A percentile compares a stretch with the other conserved stretches of the same genome.
Evolutionary conservation across 805 yeast genomes (phyloP).

Genomic region (Debaryomyces maramus): DNA sequence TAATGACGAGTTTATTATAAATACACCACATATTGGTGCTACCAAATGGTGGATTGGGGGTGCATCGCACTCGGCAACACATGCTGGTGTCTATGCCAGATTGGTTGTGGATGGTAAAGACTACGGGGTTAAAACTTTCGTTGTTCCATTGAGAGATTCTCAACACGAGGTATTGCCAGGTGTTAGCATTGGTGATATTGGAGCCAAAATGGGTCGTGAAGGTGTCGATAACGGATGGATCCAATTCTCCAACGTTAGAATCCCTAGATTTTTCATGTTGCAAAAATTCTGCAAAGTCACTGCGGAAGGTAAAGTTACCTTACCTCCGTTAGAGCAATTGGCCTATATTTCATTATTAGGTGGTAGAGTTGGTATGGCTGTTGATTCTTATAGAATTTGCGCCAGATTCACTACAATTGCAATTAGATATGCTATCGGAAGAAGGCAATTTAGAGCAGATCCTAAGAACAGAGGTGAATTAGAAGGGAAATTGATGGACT

Average conservation of each 20-base stretch:
- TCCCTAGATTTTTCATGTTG: conserved; percentile 83
- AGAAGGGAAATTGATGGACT: conserved; percentile 78
- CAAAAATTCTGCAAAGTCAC: conserved; percentile 74
- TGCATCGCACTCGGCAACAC: conserved; percentile 93
- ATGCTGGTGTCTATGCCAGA: conserved; percentile 82
- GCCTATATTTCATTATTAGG: conserved; percentile 84
- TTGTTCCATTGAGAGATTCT: conserved; percentile 83
- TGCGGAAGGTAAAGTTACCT: conserved; percentile 65
- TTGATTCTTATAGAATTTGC: conserved; percentile 78
- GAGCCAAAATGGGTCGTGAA: conserved; percentile 93
- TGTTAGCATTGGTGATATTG: conserved; percentile 84
- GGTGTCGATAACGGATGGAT: conserved; percentile 98
- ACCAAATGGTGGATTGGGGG: conserved; percentile 99
- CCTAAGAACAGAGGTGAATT: conserved; percentile 21
- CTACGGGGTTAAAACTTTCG: conserved; percentile 89
- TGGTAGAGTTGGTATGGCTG: conserved; percentile 89
- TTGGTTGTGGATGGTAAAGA: conserved; percentile 79
- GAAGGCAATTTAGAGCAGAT: conserved; percentile 73
- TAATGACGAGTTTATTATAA: conserved; percentile 67
- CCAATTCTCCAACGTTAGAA: conserved; percentile 78
- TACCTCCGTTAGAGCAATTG: conserved; percentile 85
- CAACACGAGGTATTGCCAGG: conserved; percentile 77
- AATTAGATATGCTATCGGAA: conserved; percentile 81
- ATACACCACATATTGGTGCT: conserved; percentile 90
- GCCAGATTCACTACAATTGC: conserved; percentile 83